Evolutionary conservation across 2,329 filamentous ascomycete genomes (phyloP), one percentile per base, ranked within the genome.

Genomic region (Phialophora expanda): DNA sequence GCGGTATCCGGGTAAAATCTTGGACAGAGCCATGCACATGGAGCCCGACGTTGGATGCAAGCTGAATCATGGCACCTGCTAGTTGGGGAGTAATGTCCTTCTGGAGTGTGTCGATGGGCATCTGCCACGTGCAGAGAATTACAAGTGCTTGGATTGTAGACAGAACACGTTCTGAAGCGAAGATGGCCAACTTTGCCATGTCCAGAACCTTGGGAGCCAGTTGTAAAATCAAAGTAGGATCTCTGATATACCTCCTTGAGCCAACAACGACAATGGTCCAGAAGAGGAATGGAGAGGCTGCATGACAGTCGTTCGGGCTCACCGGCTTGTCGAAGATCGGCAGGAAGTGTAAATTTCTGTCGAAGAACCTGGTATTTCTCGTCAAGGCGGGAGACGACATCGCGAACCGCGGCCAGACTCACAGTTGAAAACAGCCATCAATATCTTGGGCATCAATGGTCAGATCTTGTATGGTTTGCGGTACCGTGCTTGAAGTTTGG

Each of bases 181-280:
- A 65, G n/a, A 65, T 62, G 34, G 62, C 59, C 26, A 30, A 5
- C 30, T 66, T 63, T 14, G 63, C 59, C 48, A 66, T 26, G 2
- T 68, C 60, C 28, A 61, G 30, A 6, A 68, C 44, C 50, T 63
- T 65, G 8, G 63, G 63, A 26, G 79, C 74, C 14, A 83, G 75
- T 71, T 74, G 86, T 60, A 82, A 82, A 44, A 89, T 78, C 32
- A 89, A 76, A 17, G 78, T 79, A 0, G 82, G 77, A 68, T 87
- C 85, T 17, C 78, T 74, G 28, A 81, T 80, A 67, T 85, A 88
- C 55, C 86, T 83, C 50, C 87, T 83, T 38, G 86, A 83, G n/a
- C 86, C 87, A 46, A 88, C 83, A 41, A 85, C 83, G 55, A 89
- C 80, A 56, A 89, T 85, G 28, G 86, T 86, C 87, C 87, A 90